Conservation (phyloP, 2,329 filamentous ascomycete species). For the Daldinia sp. region DNA sequence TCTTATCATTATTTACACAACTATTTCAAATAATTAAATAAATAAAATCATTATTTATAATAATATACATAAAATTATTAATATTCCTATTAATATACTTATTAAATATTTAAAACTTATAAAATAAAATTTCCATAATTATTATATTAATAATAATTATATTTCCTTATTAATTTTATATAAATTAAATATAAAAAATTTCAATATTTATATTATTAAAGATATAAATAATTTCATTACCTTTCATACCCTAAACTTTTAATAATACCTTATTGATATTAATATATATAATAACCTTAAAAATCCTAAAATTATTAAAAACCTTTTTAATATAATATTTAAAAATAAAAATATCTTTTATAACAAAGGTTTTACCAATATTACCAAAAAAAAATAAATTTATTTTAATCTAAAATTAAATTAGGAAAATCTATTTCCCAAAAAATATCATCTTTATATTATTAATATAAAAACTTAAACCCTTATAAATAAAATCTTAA, state of each 20-base stretch:
- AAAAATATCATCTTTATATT: conserved; percentile 4
- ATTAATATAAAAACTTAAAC: not conserved
- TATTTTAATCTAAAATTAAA: not conserved
- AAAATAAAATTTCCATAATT: not conserved
- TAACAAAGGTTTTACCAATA: not conserved
- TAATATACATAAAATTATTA: not conserved
- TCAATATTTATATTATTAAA: too few species aligned
- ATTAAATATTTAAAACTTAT: not conserved
- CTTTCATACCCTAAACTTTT: too few species aligned
- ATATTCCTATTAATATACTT: not conserved
- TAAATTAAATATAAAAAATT: not conserved
- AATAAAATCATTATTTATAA: too few species aligned
- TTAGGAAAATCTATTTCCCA: not conserved
- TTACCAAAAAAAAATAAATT: not conserved
- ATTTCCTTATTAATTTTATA: not conserved
- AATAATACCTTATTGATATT: too few species aligned
- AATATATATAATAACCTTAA: too few species aligned
- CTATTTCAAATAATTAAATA: not conserved
- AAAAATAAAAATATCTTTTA: not conserved
- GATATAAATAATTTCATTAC: too few species aligned
- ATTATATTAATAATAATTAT: not conserved
- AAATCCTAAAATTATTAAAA: too few species aligned
- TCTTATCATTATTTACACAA: not conserved
- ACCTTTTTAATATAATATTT: too few species aligned
- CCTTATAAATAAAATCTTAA: not conserved